Percentiles rank a stretch among this genome's conserved stretches.
Evolutionary conservation across 2,329 filamentous ascomycete species (phyloP).

Genomic region (Aspergillus candidus): DNA sequence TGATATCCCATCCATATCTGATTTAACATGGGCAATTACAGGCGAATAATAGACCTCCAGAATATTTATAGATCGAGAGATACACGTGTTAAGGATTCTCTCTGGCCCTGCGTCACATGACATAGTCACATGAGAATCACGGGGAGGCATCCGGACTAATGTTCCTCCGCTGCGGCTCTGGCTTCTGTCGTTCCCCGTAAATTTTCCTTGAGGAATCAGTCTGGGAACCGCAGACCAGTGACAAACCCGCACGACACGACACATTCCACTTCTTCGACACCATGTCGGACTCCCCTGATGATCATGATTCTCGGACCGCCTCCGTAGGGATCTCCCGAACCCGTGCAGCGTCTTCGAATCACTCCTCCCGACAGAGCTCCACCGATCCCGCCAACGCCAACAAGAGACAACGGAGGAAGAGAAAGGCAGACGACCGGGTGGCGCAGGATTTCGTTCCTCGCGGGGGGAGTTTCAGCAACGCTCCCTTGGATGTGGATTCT

Average conservation of each 20-base stretch:
- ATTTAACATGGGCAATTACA: too few species aligned
- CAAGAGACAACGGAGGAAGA: slow-evolving; percentile 25
- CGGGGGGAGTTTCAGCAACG: slow-evolving; percentile 30
- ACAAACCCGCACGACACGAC: neutral
- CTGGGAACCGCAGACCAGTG: neutral
- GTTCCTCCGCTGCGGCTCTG: slow-evolving; percentile 4
- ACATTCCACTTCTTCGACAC: slow-evolving; percentile 1
- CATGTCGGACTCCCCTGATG: slow-evolving; percentile 27
- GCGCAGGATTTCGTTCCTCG: slow-evolving; percentile 34
- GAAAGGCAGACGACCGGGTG: slow-evolving; percentile 18
- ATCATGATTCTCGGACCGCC: slow-evolving; percentile 44
- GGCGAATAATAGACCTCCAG: too few species aligned
- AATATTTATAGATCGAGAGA: too few species aligned
- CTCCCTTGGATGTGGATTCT: slow-evolving; percentile 28
- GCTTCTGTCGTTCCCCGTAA: slow-evolving; percentile 18
- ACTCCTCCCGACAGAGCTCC: slow-evolving; percentile 20
- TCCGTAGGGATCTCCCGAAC: slow-evolving; percentile 37
- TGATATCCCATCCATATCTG: too few species aligned
- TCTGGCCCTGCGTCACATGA: neutral
- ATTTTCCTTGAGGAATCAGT: slow-evolving; percentile 11
- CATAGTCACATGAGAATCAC: neutral
- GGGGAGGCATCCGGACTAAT: neutral
- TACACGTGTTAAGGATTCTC: too few species aligned
- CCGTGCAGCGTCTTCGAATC: slow-evolving; percentile 18
- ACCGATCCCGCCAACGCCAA: slow-evolving; percentile 18